A percentile compares a stretch with the other conserved stretches of the same genome.
Conservation (phyloP, 2,329 filamentous ascomycete genomes). For the Sordariomycetes sp. region DNA sequence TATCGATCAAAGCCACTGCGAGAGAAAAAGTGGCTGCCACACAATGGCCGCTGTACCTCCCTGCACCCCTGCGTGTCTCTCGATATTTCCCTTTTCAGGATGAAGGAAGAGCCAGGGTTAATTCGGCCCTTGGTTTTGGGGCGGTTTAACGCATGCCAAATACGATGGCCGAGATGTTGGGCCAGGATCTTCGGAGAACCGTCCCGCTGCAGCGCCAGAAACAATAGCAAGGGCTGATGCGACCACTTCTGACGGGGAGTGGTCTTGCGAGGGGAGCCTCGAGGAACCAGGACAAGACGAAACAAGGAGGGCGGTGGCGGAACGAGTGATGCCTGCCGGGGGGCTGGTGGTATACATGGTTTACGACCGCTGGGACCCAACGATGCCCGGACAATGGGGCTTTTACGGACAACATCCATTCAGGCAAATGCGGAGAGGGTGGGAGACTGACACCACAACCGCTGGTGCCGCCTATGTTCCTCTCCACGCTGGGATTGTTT, state of each 20-base stretch:
- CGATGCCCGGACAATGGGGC: background rate
- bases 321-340: background rate
- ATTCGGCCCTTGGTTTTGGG: background rate
- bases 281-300: background rate
- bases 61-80: background rate
- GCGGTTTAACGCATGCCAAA: background rate
- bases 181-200: background rate
- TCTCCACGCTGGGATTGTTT: background rate
- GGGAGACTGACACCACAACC: background rate
- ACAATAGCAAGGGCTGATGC: background rate
- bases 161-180: background rate
- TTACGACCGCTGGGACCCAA: background rate
- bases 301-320: background rate
- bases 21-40: background rate
- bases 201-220: background rate
- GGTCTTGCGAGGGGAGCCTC: background rate
- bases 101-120: background rate
- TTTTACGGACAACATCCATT: background rate
- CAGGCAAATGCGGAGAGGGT: background rate
- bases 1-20: background rate
- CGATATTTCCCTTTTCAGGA: background rate
- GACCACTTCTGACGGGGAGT: background rate
- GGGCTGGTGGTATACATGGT: background rate
- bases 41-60: background rate
- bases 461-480: background rate